A percentile compares a stretch with the other conserved stretches of the same genome.
phyloP scores from a whole-genome alignment of 768 basidiomycete genomes.

The Lentinula aciculospora region DNA sequence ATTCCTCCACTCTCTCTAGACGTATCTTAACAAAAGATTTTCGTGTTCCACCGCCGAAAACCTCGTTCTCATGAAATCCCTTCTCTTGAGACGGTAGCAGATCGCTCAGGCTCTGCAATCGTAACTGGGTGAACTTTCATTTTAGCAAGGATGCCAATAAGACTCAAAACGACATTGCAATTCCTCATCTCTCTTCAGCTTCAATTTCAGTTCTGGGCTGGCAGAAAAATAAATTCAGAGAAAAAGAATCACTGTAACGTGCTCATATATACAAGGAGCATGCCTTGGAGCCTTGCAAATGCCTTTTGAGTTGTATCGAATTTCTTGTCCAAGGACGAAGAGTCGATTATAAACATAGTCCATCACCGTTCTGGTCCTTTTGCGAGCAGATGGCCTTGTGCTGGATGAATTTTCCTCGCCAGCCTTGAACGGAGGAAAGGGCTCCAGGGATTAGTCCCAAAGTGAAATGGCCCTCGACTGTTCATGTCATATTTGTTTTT shows the following conservation, averaged over 20 bases:
- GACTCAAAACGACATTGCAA: not conserved
- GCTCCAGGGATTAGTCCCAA: no score
- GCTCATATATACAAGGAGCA: not conserved
- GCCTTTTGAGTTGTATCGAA: not conserved
- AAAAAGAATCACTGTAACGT: not conserved
- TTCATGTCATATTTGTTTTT: no score
- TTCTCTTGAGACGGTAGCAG: not conserved
- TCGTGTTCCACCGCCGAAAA: not conserved
- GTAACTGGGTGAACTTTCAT: not conserved
- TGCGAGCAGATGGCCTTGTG: no score
- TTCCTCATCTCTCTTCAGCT: not conserved
- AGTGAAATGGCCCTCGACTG: no score
- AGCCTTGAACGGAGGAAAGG: no score
- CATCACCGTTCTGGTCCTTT: not conserved
- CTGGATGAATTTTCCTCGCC: no score
- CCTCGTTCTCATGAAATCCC: not conserved
- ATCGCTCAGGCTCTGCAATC: not conserved
- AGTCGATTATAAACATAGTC: not conserved
- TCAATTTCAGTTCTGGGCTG: not conserved
- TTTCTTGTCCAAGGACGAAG: not conserved
- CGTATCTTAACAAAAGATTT: not conserved
- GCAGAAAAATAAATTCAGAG: not conserved
- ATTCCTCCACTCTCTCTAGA: not conserved
- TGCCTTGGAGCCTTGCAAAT: not conserved
- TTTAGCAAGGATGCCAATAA: not conserved